Base-by-base conservation (phyloP, 2,329 filamentous ascomycete species). In the Dactylellina drechsleri region DNA sequence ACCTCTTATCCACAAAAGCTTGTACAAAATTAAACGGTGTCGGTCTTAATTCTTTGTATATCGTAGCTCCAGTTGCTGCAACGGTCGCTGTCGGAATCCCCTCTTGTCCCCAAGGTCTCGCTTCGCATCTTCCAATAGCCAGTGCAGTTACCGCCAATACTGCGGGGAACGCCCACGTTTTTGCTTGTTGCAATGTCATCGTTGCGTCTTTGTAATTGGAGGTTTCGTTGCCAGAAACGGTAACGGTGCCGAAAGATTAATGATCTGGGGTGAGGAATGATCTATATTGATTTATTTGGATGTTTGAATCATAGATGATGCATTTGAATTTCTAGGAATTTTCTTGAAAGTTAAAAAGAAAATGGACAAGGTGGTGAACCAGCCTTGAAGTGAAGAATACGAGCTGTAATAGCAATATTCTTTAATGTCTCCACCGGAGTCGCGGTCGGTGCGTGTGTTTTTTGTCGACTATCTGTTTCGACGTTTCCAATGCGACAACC, bases 1-100 rank as follows among this genome's bases (percentile, higher is more conserved):
- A 41, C n/a, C 71, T 57, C n/a, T 53, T 62, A n/a, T 75, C 71
- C 16, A 75, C 71, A 56, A 75, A 68, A 2, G 36, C 58, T 40
- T 75, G 71, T 6, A 68, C 45, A 49, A 75, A 68, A 60, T 75
- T 68, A 47, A 75, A 75, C 36, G 71, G 58, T 65, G 71, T 75
- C 45, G 71, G 71, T 45, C n/a, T 57, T n/a, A 68, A 31, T 47
- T 65, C 18, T 28, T 47, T 67, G 23, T 50, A n/a, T 49, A 26
- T 41, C 15, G 41, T 58, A 10, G 53, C 36, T 18, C 23, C 54
- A 4, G 64, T 47, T 16, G 28, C 18, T 12, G 36, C 8, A 7
- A 13, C 15, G 8, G 71, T 75, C 58, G 64, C 64, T 18, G 64
- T 75, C 36, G 71, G 71, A 49, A 75, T 75, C 47, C 58, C 64